Evolutionary conservation across 164 flowering plant genomes (phyloP).

Genomic region (Macadamia integrifolia): DNA sequence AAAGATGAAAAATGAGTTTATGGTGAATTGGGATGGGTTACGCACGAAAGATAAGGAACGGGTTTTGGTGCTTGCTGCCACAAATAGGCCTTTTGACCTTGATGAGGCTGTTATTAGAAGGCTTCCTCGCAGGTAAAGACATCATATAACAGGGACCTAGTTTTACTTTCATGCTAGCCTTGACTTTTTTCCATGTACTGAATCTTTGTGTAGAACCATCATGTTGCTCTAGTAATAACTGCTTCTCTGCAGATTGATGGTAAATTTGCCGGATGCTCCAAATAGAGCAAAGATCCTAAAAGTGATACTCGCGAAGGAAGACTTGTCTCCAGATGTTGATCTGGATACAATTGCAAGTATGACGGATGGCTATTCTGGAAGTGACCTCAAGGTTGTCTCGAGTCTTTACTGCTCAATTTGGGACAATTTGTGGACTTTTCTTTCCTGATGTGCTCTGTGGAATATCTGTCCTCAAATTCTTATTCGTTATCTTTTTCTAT

Average conservation of each 20-base stretch:
- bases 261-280: constrained; percentile 82
- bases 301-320: constrained; percentile 86
- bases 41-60: constrained; percentile 88
- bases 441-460: background rate
- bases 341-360: constrained; percentile 72
- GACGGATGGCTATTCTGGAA: constrained; percentile 95
- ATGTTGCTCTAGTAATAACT: background rate
- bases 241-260: constrained; percentile 63
- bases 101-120: constrained; percentile 95
- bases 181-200: no score
- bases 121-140: constrained; percentile 73
- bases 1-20: constrained; percentile 96
- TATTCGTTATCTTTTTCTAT: background rate
- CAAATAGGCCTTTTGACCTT: constrained; percentile 95
- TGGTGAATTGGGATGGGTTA: constrained; percentile 97
- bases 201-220: background rate
- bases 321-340: constrained; percentile 69
- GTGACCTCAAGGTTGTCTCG: constrained; percentile 75
- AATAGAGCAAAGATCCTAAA: constrained; percentile 82
- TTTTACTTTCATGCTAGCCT: background rate
- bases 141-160: background rate
- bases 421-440: background rate
- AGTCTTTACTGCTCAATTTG: background rate
- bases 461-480: constrained; percentile 2
- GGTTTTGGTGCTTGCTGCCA: constrained; percentile 91